Percentiles rank a stretch among this genome's conserved stretches.
Evolutionary conservation across 805 yeast genomes (phyloP).

Genomic region (Wickerhamomyces mucosus): DNA sequence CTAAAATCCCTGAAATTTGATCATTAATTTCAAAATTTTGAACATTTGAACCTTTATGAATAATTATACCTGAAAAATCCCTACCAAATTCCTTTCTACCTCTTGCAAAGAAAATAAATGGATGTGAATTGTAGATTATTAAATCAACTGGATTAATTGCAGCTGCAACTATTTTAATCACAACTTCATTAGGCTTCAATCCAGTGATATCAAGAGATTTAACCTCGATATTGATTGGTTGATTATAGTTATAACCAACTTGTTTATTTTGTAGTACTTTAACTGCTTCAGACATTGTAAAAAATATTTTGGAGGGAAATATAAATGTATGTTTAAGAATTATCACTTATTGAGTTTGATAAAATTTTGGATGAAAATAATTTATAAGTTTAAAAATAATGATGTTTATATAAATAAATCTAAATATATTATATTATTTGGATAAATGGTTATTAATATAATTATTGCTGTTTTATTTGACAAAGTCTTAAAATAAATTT

Average conservation of each 20-base stretch:
- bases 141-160: constrained; percentile 54
- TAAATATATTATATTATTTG: too few species aligned
- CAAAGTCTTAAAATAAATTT: too few species aligned
- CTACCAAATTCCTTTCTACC: constrained; percentile 33
- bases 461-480: too few species aligned
- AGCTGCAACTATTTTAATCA: constrained; percentile 37
- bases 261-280: constrained; percentile 5
- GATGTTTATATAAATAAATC: too few species aligned
- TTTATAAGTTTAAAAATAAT: too few species aligned
- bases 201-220: constrained; percentile 4
- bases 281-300: constrained; percentile 3
- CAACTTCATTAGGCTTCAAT: constrained; percentile 29
- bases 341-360: too few species aligned
- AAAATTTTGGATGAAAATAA: too few species aligned
- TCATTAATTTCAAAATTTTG: constrained; percentile 40
- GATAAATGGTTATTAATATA: too few species aligned
- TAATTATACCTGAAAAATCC: constrained; percentile 47
- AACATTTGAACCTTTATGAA: constrained; percentile 36
- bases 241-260: constrained; percentile 11
- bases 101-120: constrained; percentile 20
- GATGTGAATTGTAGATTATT: constrained; percentile 27
- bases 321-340: too few species aligned
- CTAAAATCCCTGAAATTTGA: constrained; percentile 34
- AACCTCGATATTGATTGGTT: constrained; percentile 5
- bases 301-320: background rate